phyloP scores from a whole-genome alignment of 2,329 filamentous ascomycete species.

The Pezicula neosporulosa region DNA sequence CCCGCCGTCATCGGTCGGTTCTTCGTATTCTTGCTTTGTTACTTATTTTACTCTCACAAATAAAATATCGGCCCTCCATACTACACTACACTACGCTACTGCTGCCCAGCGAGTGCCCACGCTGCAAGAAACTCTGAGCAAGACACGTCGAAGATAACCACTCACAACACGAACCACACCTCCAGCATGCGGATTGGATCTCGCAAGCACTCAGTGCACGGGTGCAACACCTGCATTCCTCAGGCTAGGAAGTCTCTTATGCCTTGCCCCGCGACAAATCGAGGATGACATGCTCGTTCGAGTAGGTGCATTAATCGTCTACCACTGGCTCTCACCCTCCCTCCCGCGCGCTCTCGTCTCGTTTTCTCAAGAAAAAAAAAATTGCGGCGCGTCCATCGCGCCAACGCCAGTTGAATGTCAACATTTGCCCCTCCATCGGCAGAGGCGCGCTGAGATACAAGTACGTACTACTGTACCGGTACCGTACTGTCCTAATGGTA shows the following conservation, averaged over 20 bases:
- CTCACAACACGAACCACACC: slow-evolving; percentile 17
- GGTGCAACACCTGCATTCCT: slow-evolving; percentile 12
- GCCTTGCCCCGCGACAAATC: neutral
- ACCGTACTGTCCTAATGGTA: no score
- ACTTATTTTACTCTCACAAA: no score
- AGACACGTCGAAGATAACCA: slow-evolving; percentile 18
- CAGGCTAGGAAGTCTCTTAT: slow-evolving; percentile 4
- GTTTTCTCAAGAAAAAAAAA: neutral
- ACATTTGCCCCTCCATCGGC: neutral
- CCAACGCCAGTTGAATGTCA: neutral
- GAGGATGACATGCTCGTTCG: no score
- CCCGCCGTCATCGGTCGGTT: no score
- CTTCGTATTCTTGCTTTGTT: no score
- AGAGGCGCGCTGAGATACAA: neutral
- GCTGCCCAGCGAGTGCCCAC: no score
- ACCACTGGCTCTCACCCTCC: neutral
- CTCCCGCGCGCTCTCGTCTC: neutral
- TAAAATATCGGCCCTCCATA: no score
- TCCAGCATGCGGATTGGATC: slow-evolving; percentile 16
- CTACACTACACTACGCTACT: neutral
- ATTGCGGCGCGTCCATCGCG: neutral
- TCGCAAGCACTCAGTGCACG: slow-evolving; percentile 6
- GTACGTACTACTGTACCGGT: no score
- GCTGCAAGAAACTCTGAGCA: slow-evolving; percentile 7
- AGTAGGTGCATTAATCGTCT: neutral